Base-by-base conservation (phyloP, 2,329 filamentous ascomycete species). In the Sphaerostilbella broomeana region DNA sequence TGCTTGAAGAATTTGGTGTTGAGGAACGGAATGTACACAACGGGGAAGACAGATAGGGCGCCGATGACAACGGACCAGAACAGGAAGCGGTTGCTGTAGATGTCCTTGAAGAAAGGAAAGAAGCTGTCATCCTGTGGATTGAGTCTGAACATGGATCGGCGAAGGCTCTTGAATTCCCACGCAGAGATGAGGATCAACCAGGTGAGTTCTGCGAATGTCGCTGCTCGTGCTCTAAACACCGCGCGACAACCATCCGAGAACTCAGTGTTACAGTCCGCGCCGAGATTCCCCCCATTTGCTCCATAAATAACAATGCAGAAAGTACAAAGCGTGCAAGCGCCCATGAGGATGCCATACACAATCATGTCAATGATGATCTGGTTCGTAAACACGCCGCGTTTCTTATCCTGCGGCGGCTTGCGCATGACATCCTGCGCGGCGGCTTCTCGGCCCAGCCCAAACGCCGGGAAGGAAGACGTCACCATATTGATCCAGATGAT, bases 401-500 rank as follows among this genome's bases (percentile, higher is more conserved):
- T 64, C 59, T 72, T 72, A 61, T 82, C 73, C 47, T 90, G 85
- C 0, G 88, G 88, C 6, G 86, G 85, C 37, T 86, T 81, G 47
- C 73, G 67, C 76, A 94, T 86, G 45, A 94, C 81, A 55, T 90
- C 84, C 2, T 76, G 72, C 0, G 81, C 77, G 0, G 86, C 85
- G 30, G 72, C 66, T 60, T 94, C 87, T 50, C 87, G 82, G 15
- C 87, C 86, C 1, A 95, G 75, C 29, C 87, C 88, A 67, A 95
- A 92, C 43, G 89, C 88, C 2, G 87, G 87, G 59, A 92, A 79
- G 2, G 82, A 85, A 27, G 85, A 90, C 0, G 88, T 95, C 40
- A 92, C 75, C 84, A 94, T 90, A 62, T 94, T 94, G 59, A 95
- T 86, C 87, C 86, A 95, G 43, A 95, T 75, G 47, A 94, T 90